Evolutionary conservation across 805 yeast genomes (phyloP).

Genomic region (Kazachstania bromeliacearum): DNA sequence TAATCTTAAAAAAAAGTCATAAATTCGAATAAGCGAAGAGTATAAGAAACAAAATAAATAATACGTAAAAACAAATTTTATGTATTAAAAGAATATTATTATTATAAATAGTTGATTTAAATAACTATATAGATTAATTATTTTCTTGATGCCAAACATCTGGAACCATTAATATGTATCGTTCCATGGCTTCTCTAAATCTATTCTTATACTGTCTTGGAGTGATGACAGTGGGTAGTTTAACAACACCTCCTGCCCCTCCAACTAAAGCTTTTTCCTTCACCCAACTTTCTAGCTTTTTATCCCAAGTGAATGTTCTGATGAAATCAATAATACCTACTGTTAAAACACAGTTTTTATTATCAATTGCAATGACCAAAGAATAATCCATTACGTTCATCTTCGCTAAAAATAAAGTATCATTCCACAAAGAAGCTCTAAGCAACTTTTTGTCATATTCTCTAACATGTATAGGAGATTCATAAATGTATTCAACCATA

Average conservation of each 20-base stretch:
- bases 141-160: slow-evolving; percentile 43
- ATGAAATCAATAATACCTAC: slow-evolving; percentile 94
- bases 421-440: slow-evolving; percentile 89
- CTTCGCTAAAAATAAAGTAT: slow-evolving; percentile 83
- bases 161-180: slow-evolving; percentile 91
- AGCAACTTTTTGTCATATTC: slow-evolving; percentile 83
- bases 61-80: too few species aligned
- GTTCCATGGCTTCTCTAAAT: slow-evolving; percentile 95
- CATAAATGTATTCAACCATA: slow-evolving; percentile 96
- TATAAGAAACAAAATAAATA: too few species aligned
- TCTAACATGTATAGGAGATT: slow-evolving; percentile 86
- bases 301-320: slow-evolving; percentile 97
- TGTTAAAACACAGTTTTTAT: slow-evolving; percentile 54
- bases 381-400: slow-evolving; percentile 99
- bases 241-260: slow-evolving; percentile 46
- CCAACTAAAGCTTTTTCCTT: slow-evolving; percentile 89
- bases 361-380: slow-evolving; percentile 84
- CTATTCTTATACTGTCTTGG: slow-evolving; percentile 92
- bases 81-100: too few species aligned
- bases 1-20: too few species aligned
- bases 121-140: too few species aligned
- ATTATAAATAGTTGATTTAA: too few species aligned
- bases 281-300: slow-evolving; percentile 96
- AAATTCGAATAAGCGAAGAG: too few species aligned
- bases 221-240: slow-evolving; percentile 93